Evolutionary conservation across 2,329 filamentous ascomycete genomes (phyloP), one percentile per base, ranked within the genome.

Genomic region (Penicillium sp.): DNA sequence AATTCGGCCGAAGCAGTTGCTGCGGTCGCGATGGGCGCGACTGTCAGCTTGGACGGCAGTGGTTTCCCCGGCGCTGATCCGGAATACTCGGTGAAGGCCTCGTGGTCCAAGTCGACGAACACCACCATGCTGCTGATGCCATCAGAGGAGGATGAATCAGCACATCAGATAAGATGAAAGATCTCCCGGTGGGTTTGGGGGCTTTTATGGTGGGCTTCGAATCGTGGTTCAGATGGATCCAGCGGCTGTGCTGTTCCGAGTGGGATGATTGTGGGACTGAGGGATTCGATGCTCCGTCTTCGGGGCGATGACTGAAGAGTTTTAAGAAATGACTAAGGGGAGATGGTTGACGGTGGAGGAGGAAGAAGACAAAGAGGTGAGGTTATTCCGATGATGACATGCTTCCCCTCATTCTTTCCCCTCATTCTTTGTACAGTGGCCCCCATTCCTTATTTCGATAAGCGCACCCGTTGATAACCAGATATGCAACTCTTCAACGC

Each of bases 51-150:
- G 22, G 63, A 57, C 31, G 66, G 48, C 29, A 54, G 55, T 12
- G 63, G 59, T 42, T 66, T 69, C 50, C 56, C 63, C 53, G 55
- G 27, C 8, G 52, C 31, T 12, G 66, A 61, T 51, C 61, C 60
- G 22, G 49, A 61, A 60, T 67, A 60, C 49, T 60, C 64, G 56
- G 69, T 65, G 59, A 71, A 64, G 26, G 63, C 67, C 66, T 76
- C 69, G 42, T 71, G 68, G 42, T 77, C 76, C 56, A 76, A 69
- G 64, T 80, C 75, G 64, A 79, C 71, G 65, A 78, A 79, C 43
- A 79, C 75, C 61, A 79, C 78, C 78, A 80, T 58, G 35, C 52
- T 54, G 53, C 64, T 58, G 33, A 45, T 53, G 57, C 62, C 60
- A 66, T 66, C 54, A 50, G 57, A 62, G 49, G 49, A n/a, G n/a